A percentile compares a stretch with the other conserved stretches of the same genome.
Evolutionary conservation across 1,284 basidiomycete species (phyloP).

Genomic region (Trametes versicolor): DNA sequence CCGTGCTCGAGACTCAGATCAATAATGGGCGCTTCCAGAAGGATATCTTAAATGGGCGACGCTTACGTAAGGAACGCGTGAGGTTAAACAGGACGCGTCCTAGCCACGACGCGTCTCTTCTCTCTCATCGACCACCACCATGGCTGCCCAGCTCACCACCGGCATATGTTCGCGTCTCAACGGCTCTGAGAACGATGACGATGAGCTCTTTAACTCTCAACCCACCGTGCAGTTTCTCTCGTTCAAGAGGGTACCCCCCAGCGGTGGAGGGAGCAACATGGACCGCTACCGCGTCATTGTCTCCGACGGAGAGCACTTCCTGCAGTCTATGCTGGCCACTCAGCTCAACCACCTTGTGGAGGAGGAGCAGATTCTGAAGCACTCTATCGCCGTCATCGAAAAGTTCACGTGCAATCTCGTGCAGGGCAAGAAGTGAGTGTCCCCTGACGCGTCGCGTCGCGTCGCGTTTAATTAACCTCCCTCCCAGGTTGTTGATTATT

Average conservation of each 20-base stretch:
- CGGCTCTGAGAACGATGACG: constrained; percentile 57
- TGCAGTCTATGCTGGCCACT: constrained; percentile 96
- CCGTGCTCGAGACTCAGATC: too few species aligned
- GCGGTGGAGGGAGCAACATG: constrained; percentile 49
- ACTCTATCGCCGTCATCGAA: constrained; percentile 79
- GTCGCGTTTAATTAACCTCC: constrained; percentile 20
- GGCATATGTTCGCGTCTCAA: constrained; percentile 66
- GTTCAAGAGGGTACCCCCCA: constrained; percentile 77
- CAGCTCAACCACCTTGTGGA: constrained; percentile 87
- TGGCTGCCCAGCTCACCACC: constrained; percentile 58
- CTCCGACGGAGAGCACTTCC: constrained; percentile 85
- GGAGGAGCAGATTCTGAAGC: constrained; percentile 73
- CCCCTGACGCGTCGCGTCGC: constrained; percentile 8
- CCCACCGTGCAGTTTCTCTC: constrained; percentile 85
- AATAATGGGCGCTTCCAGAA: too few species aligned
- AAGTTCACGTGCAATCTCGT: constrained; percentile 88
- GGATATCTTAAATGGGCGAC: too few species aligned
- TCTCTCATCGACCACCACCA: constrained; percentile 31
- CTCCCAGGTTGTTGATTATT: constrained; percentile 83
- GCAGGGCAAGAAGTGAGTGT: constrained; percentile 83
- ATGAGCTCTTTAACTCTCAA: constrained; percentile 60
- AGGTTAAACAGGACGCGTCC: constrained; percentile 34
- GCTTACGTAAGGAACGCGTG: constrained; percentile 32
- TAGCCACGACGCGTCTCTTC: constrained; percentile 32
- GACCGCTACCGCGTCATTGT: constrained; percentile 80